Evolutionary conservation across 257 asterid genomes (phyloP).

Genomic region (Echium plantagineum): DNA sequence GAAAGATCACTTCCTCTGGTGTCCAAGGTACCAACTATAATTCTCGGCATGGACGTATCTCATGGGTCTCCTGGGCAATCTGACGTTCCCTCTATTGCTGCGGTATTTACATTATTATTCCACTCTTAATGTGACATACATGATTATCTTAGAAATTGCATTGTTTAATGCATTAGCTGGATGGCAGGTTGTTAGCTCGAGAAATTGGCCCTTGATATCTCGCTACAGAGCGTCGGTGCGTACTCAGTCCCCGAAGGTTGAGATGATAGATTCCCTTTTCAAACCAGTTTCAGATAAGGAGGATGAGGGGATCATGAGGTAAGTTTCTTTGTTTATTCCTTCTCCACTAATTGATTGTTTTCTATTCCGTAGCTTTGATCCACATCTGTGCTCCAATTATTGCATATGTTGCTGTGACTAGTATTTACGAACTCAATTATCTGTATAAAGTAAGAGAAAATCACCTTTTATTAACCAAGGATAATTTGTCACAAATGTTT

Average conservation of each 20-base stretch:
- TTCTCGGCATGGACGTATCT: slow-evolving; percentile 30
- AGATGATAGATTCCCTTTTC: slow-evolving; percentile 32
- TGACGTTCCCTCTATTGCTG: slow-evolving; percentile 35
- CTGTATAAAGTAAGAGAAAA: too few relatives aligned
- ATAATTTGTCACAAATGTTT: too few relatives aligned
- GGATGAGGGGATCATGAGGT: slow-evolving; percentile 41
- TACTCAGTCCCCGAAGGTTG: slow-evolving; percentile 24
- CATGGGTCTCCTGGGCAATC: slow-evolving; percentile 20
- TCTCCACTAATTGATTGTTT: too few relatives aligned
- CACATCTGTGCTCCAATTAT: too few relatives aligned
- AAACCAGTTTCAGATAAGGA: slow-evolving; percentile 26
- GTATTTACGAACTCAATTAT: too few relatives aligned
- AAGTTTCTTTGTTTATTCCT: not conserved
- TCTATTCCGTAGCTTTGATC: too few relatives aligned
- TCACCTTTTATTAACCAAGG: too few relatives aligned
- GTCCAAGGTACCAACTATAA: slow-evolving; percentile 37
- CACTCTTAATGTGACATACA: not conserved
- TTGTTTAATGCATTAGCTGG: not conserved
- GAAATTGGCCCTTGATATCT: slow-evolving; percentile 47
- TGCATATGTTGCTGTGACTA: too few relatives aligned
- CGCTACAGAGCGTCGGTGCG: slow-evolving; percentile 31
- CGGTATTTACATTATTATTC: slow-evolving; percentile 22
- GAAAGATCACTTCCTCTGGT: slow-evolving; percentile 27
- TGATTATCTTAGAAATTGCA: not conserved
- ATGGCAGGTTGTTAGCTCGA: slow-evolving; percentile 42